Base-by-base conservation (phyloP, 331 rosid genomes). In the Quercus phellos region DNA sequence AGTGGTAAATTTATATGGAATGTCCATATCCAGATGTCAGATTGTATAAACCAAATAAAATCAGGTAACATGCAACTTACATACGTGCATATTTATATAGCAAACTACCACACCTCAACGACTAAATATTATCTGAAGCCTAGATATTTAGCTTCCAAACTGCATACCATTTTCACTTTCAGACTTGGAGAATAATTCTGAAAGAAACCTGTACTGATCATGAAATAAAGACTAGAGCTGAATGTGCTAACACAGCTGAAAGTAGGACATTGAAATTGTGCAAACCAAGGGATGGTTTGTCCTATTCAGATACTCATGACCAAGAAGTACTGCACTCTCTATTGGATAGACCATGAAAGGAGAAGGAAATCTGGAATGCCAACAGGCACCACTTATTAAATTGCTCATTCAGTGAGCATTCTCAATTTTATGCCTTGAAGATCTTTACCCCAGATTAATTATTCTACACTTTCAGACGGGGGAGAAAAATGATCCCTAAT, bases 31-130 rank as follows among this genome's bases (percentile, higher is more conserved):
- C 26, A 18, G 5, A 63, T 66, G 51, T 63, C 22, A 46, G 66
- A 74, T 51, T 64, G 30, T 43, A 70, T 11, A 38, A 38, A 55
- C 42, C 7, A 30, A 77, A 71, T 29, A 77, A 42, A 77, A 63
- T 19, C 71, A 32, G 58, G 27, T 3, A 24, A 27, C 26, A 70
- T 69, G 27, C 35, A 55, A 64, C 19, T 7, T 22, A 22, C 30
- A 22, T 9, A 55, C 27, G 9, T 3, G 4, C 61, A 56, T 4
- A 58, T 9, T 8, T 21, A 58, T 22, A 4, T 58, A 22, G 64
- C 64, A 58, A 9, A 58, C 32, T 16, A 27, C 69, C 17, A 35
- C 69, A 63, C 22, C 43, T 22, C 69, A 63, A 63, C 5, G 1
- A 29, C 4, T 6, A 19, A 63, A 63, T 27, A 16, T 63, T 35